Base-by-base conservation (phyloP, 2,329 filamentous ascomycete genomes). In the Aspergillus sp. region DNA sequence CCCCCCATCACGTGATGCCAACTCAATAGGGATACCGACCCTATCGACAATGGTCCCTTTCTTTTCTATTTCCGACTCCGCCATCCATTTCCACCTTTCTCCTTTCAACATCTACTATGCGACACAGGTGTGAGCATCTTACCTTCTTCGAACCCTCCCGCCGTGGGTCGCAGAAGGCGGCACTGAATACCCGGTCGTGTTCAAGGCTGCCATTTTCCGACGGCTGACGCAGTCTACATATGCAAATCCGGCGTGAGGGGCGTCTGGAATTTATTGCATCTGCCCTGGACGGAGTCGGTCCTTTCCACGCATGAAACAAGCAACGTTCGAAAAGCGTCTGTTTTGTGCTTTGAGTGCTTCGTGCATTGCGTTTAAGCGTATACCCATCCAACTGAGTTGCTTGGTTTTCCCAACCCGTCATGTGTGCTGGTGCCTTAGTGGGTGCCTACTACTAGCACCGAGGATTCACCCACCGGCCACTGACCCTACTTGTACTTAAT, bases 331-430 rank as follows among this genome's bases (percentile, higher is more conserved):
- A 56, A 63, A 59, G 59, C 59, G 58, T 58, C 57, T 58, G 63
- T 39, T 38, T 48, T 52, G 45, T 60, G 64, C 65, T 67, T 67
- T 64, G 25, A 28, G 25, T 65, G 63, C 43, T 55, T 55, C n/a
- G 39, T 55, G 53, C 53, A 55, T 55, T 65, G 39, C 39, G 43
- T 69, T 61, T 58, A 63, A 72, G 70, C 70, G 70, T 70, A 72
- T 71, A 72, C 69, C 43, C 53, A 55, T 30, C 45, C 47, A 50
- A 17, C 47, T 17, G 25, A 45, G 41, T 45, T 21, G 10, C 41
- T 21, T 21, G 17, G 17, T 45, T 45, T 17, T 9, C 41, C 41
- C 19, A n/a, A 19, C 25, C 23, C 23, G 45, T 49, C 15, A 36
- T 13, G 45, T 49, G 45, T 49, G 45, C 21, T 30, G 45, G 45